These are phyloP conservation scores for Cinchona pubescens DNA, from an alignment of 257 asterid genomes.

Conservation along the genomic window DNA sequence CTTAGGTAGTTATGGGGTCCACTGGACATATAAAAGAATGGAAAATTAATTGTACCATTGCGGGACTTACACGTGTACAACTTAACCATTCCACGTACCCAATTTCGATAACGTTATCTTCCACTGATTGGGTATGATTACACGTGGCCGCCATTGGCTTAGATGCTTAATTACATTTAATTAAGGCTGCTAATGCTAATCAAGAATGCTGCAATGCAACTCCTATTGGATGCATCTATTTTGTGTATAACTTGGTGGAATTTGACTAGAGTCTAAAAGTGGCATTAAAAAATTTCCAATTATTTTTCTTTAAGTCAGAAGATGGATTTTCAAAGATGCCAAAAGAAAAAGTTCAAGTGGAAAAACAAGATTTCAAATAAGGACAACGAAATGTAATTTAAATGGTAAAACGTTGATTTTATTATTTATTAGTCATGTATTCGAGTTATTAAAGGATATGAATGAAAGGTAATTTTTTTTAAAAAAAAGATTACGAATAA, in stretches of 20 bases:
- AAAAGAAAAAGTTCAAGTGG: no score
- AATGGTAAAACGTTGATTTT: no score
- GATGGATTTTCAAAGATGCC: no score
- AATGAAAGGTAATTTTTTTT: no score
- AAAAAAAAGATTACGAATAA: no score
- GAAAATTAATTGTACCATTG: slow-evolving; percentile 19
- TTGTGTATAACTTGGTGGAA: neutral
- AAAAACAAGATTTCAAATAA: no score
- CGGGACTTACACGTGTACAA: slow-evolving; percentile 23
- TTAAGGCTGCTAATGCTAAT: neutral
- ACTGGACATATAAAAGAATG: neutral
- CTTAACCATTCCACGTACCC: slow-evolving; percentile 22
- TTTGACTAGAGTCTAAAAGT: no score
- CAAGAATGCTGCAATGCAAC: neutral
- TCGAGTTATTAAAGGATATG: no score
- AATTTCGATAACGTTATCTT: slow-evolving; percentile 57
- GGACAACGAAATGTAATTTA: no score
- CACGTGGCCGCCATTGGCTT: slow-evolving; percentile 39
- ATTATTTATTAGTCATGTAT: no score
- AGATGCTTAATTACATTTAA: slow-evolving; percentile 5
- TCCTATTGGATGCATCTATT: neutral
- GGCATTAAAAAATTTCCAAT: no score
- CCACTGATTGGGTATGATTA: slow-evolving; percentile 30
- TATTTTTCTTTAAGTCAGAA: no score
- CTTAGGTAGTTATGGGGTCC: slow-evolving; percentile 15